Conservation (phyloP, 2,329 filamentous ascomycete genomes). For the Nothophoma quercina region DNA sequence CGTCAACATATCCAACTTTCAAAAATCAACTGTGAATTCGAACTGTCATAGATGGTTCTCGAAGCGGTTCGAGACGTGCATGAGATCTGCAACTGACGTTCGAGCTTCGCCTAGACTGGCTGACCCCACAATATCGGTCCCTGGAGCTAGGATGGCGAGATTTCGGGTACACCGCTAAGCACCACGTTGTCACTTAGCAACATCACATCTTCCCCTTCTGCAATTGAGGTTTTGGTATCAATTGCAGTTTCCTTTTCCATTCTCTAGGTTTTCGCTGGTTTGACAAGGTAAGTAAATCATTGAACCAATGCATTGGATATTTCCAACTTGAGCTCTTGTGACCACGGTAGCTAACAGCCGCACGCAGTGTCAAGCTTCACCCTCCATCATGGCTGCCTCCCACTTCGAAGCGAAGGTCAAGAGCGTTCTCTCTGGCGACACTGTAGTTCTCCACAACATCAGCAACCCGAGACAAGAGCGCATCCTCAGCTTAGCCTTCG, state of each 20-base stretch:
- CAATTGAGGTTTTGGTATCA: slow-evolving; percentile 23
- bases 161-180: slow-evolving; percentile 21
- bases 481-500: slow-evolving; percentile 88
- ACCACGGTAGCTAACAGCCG: slow-evolving; percentile 16
- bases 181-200: slow-evolving; percentile 21
- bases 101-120: slow-evolving; percentile 21
- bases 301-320: not conserved
- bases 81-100: slow-evolving; percentile 23
- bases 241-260: slow-evolving; percentile 21
- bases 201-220: slow-evolving; percentile 17
- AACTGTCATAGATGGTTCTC: slow-evolving; percentile 1
- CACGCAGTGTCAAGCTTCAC: slow-evolving; percentile 14
- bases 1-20: not conserved
- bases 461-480: slow-evolving; percentile 84
- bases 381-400: slow-evolving; percentile 38
- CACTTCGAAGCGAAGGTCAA: slow-evolving; percentile 70
- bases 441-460: slow-evolving; percentile 80
- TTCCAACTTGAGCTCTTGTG: slow-evolving; percentile 12
- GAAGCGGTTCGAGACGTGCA: slow-evolving; percentile 7
- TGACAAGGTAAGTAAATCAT: slow-evolving; percentile 20
- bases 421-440: slow-evolving; percentile 92
- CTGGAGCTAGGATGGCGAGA: slow-evolving; percentile 22
- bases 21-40: not conserved
- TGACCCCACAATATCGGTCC: slow-evolving; percentile 25
- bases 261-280: slow-evolving; percentile 13